These are phyloP conservation scores for Alternaria longipes DNA, from an alignment of 2,329 filamentous ascomycete genomes.

Conservation along the genomic window DNA sequence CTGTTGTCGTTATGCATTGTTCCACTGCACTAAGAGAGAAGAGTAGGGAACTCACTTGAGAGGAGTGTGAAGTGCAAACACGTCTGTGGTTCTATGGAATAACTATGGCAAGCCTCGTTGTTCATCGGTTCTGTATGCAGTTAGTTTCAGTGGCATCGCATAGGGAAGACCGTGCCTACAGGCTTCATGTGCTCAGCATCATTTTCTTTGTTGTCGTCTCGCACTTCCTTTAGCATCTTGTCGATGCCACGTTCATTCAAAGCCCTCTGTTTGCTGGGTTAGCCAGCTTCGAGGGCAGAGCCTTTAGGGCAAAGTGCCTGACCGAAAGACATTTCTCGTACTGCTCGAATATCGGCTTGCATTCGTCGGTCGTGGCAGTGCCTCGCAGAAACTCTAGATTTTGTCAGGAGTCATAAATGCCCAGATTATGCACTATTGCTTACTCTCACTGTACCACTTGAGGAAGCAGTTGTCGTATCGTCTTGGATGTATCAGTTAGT, in stretches of 20 bases:
- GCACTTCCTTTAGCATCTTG: slow-evolving; percentile 88
- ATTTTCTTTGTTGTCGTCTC: slow-evolving; percentile 88
- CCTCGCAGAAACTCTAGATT: slow-evolving; percentile 84
- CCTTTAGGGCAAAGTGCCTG: slow-evolving; percentile 42
- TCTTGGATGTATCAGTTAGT: slow-evolving; percentile 57
- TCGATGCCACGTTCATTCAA: slow-evolving; percentile 92
- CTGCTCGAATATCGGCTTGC: slow-evolving; percentile 82
- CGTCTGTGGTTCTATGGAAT: neutral
- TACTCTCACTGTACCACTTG: slow-evolving; percentile 99
- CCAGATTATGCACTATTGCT: slow-evolving; percentile 39
- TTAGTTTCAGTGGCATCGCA: neutral
- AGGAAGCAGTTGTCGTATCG: slow-evolving; percentile 97
- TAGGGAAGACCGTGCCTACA: slow-evolving; percentile 24
- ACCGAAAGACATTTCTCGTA: slow-evolving; percentile 90
- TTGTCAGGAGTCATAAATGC: neutral
- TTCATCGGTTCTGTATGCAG: slow-evolving; percentile 12
- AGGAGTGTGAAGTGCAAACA: neutral
- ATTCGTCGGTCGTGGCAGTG: slow-evolving; percentile 84
- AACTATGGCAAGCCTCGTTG: neutral
- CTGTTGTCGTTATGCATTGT: neutral
- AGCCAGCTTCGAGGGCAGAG: slow-evolving; percentile 4
- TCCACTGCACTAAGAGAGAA: neutral
- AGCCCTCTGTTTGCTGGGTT: slow-evolving; percentile 68
- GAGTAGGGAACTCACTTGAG: neutral
- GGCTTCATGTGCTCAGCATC: slow-evolving; percentile 72